A percentile compares a stretch with the other conserved stretches of the same genome.
phyloP scores from a whole-genome alignment of 768 basidiomycete genomes.

The Tremella yokohamensis region DNA sequence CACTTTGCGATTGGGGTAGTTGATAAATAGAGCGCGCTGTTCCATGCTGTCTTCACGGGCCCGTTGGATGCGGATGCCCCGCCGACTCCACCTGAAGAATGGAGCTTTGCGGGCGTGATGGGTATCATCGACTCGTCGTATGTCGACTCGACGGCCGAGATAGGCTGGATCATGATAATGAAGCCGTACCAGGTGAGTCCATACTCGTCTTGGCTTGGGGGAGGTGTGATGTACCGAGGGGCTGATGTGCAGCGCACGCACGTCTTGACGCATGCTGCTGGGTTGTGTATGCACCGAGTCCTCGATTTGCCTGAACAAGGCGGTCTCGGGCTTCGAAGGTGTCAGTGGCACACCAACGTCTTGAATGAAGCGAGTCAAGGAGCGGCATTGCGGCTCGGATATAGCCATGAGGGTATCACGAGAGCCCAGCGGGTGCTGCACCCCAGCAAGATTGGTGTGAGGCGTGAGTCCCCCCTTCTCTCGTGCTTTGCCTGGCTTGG shows the following conservation, averaged over 20 bases:
- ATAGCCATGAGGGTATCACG: slow-evolving; percentile 29
- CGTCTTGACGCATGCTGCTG: slow-evolving; percentile 39
- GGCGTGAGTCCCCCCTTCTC: slow-evolving; percentile 11
- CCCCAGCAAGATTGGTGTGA: slow-evolving; percentile 18
- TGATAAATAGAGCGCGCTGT: slow-evolving; percentile 16
- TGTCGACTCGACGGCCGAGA: slow-evolving; percentile 26
- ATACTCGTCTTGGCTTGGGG: not conserved
- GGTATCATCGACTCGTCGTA: slow-evolving; percentile 26
- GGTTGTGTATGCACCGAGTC: slow-evolving; percentile 32
- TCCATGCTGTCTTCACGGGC: slow-evolving; percentile 33
- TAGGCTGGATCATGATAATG: slow-evolving; percentile 35
- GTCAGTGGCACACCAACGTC: slow-evolving; percentile 38
- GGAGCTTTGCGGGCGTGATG: slow-evolving; percentile 32
- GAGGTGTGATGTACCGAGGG: not conserved
- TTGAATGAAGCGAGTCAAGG: slow-evolving; percentile 25
- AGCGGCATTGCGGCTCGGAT: slow-evolving; percentile 32
- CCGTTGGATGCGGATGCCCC: slow-evolving; percentile 19
- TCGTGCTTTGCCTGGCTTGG: not conserved
- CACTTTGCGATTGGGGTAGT: not conserved
- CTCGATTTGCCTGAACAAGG: slow-evolving; percentile 24
- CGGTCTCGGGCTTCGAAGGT: slow-evolving; percentile 28
- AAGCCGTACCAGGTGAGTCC: slow-evolving; percentile 36
- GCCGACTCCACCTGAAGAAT: slow-evolving; percentile 23
- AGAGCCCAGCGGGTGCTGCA: slow-evolving; percentile 27
- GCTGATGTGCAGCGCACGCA: slow-evolving; percentile 29